Conservation (phyloP, 106 monocot species). For the Dendrobium chrysotoxum region DNA sequence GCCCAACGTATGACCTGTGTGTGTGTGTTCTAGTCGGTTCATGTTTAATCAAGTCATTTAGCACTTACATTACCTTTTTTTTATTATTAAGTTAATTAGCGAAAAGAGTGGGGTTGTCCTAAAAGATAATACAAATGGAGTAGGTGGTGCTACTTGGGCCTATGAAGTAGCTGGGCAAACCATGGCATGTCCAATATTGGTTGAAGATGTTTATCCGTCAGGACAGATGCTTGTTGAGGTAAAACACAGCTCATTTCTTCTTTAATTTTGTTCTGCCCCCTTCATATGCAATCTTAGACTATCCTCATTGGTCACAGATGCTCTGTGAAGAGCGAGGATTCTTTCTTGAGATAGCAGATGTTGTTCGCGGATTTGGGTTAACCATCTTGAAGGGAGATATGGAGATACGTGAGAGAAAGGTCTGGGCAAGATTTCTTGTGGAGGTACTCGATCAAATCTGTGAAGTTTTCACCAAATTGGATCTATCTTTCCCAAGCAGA, state of each 20-base stretch:
- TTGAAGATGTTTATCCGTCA: slow-evolving; percentile 74
- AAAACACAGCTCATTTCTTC: background rate
- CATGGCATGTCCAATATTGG: slow-evolving; percentile 87
- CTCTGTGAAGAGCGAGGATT: slow-evolving; percentile 87
- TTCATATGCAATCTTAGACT: background rate
- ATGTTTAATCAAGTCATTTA: no score
- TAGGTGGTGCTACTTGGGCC: slow-evolving; percentile 87
- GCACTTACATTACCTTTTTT: no score
- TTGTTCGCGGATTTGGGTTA: slow-evolving; percentile 85
- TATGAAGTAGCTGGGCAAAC: slow-evolving; percentile 95
- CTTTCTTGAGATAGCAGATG: slow-evolving; percentile 95
- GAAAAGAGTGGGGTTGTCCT: slow-evolving; percentile 73
- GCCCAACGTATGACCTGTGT: background rate
- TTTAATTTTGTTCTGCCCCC: background rate
- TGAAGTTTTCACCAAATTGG: no score
- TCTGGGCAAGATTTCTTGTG: slow-evolving; percentile 85
- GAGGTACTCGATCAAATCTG: slow-evolving; percentile 37
- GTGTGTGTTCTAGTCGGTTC: no score
- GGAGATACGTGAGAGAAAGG: slow-evolving; percentile 67
- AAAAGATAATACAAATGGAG: slow-evolving; percentile 51
- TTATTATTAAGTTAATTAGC: slow-evolving; percentile 54
- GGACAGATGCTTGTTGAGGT: slow-evolving; percentile 99
- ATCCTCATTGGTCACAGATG: slow-evolving; percentile 39
- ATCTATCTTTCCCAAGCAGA: background rate
- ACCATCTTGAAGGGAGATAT: slow-evolving; percentile 87